A percentile compares a stretch with the other conserved stretches of the same genome.
Evolutionary conservation across 2,329 filamentous ascomycete genomes (phyloP).

Genomic region (Lecanoromycetidae sp.): DNA sequence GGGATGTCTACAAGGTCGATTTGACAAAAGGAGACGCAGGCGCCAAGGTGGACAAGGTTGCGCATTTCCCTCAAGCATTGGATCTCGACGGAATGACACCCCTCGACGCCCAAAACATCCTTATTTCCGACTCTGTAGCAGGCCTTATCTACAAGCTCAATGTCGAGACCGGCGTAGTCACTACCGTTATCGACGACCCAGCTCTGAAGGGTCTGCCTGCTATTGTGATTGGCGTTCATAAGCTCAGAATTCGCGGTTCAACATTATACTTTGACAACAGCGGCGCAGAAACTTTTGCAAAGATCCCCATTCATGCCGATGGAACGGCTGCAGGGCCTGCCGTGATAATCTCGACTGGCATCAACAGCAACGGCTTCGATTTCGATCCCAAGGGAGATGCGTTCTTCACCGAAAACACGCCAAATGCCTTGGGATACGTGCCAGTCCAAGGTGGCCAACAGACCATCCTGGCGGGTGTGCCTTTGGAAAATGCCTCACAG

Average conservation of each 20-base stretch:
- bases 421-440: not conserved
- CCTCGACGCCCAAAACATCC: slow-evolving; percentile 6
- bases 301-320: slow-evolving; percentile 10
- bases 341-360: not conserved
- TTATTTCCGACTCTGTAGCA: slow-evolving; percentile 16
- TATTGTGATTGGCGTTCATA: slow-evolving; percentile 21
- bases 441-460: not conserved
- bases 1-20: not conserved
- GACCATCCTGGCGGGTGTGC: slow-evolving; percentile 1
- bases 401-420: not conserved
- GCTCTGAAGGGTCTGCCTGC: slow-evolving; percentile 13
- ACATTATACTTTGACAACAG: slow-evolving; percentile 22
- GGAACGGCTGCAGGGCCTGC: not conserved
- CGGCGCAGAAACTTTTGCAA: slow-evolving; percentile 5
- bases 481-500: not conserved
- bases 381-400: not conserved
- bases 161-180: slow-evolving; percentile 7
- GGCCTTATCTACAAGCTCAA: slow-evolving; percentile 17
- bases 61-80: slow-evolving; percentile 14
- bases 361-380: slow-evolving; percentile 4
- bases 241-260: slow-evolving; percentile 14
- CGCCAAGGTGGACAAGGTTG: slow-evolving; percentile 16
- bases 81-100: slow-evolving; percentile 20
- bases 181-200: slow-evolving; percentile 11
- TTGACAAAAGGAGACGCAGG: not conserved